Base-by-base conservation (phyloP, 768 basidiomycete genomes). In the Astraeus odoratus region DNA sequence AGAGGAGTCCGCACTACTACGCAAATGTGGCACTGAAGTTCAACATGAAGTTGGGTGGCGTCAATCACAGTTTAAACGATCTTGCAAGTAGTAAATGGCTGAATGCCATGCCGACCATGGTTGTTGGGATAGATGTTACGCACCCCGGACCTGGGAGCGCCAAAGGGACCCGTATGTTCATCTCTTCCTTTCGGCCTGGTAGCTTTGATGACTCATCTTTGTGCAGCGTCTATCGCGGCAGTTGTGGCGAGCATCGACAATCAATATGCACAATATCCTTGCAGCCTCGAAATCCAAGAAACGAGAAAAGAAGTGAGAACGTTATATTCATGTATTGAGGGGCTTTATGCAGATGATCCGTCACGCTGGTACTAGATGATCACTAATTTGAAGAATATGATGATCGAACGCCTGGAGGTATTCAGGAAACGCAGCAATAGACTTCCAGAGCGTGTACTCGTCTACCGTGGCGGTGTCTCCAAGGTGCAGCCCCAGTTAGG, bases 61-160 rank as follows among this genome's bases (percentile, higher is more conserved):
- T 76, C 39, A 78, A 78, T 46, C 76, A 77, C 48, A 60, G 57
- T 24, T 50, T 78, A 42, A 41, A 10, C 27, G 73, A 73, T 44
- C 51, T 54, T 26, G 53, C 49, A n/a, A 69, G 65, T 44, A 56
- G 60, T 24, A 51, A 15, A 30, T 74, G 69, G 71, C 57, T 78
- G 23, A 57, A 51, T 30, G 44, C 54, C 18, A 55, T 59, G 36
- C 63, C 71, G 29, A 78, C 76, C 15, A 77, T 78, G 74, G 47
- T 78, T 33, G 73, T 78, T 4, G 76, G 76, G 15, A 75, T 76
- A 67, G 77, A 77, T 40, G 84, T 86, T 19, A 89, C 85, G 1
- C 87, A 91, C 63, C 86, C 87, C 18, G 83, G 87, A 16, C 80
- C 78, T 4, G 81, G 82, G 2, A 86, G 83, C 46, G 72, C 78